phyloP scores from a whole-genome alignment of 2,329 filamentous ascomycete genomes.

The Ciborinia camelliae region DNA sequence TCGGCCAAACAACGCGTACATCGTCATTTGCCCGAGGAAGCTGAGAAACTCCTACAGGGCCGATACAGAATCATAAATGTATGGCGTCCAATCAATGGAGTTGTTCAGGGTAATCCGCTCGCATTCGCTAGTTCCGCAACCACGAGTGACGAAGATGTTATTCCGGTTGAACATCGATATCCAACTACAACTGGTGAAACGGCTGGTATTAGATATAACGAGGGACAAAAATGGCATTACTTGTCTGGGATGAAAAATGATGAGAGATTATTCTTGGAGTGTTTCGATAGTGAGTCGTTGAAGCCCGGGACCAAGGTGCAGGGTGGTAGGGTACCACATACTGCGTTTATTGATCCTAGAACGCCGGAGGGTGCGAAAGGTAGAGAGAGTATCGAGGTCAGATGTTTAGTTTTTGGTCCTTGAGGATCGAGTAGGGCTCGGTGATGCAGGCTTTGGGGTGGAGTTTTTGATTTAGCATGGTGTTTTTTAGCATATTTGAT shows the following conservation, averaged over 20 bases:
- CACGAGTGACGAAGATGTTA: conserved; percentile 34
- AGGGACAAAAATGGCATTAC: conserved; percentile 38
- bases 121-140: conserved; percentile 35
- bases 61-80: conserved; percentile 85
- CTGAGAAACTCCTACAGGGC: conserved; percentile 59
- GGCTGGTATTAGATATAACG: conserved; percentile 35
- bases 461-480: not conserved
- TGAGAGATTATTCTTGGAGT: conserved; percentile 38
- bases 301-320: conserved; percentile 48
- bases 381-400: conserved; percentile 86
- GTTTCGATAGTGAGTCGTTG: conserved; percentile 41
- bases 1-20: conserved; percentile 66
- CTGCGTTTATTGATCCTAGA: conserved; percentile 72
- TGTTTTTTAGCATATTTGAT: not conserved
- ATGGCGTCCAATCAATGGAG: conserved; percentile 52
- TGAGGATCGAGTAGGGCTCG: conserved; percentile 5
- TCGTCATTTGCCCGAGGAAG: conserved; percentile 63
- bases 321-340: conserved; percentile 51
- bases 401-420: conserved; percentile 75
- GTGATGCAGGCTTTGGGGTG: not conserved
- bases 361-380: conserved; percentile 66
- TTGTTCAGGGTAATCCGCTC: conserved; percentile 34
- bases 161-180: conserved; percentile 37
- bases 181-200: conserved; percentile 36
- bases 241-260: conserved; percentile 37